Conservation (phyloP, 495 filamentous ascomycete species). For the Zalerion maritima region DNA sequence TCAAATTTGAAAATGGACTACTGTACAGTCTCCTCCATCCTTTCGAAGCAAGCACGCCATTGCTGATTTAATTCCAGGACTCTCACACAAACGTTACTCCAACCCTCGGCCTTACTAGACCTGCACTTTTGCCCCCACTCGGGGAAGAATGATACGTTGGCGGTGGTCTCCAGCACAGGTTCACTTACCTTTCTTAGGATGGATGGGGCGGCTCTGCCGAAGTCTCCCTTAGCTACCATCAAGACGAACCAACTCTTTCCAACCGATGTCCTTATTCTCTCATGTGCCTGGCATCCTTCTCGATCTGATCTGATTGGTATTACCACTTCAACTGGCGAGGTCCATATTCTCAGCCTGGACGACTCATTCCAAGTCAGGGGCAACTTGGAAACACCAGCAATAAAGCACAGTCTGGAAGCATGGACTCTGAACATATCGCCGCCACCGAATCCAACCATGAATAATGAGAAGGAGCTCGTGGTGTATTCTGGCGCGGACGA, state of each 20-base stretch:
- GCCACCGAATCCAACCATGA: conserved; percentile 1
- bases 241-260: conserved; percentile 16
- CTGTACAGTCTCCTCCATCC: no score
- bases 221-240: conserved; percentile 16
- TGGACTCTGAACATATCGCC: conserved; percentile 50
- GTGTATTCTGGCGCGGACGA: conserved; percentile 63
- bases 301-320: conserved; percentile 36
- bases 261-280: conserved; percentile 47
- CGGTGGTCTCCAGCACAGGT: conserved; percentile 60
- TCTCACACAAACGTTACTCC: conserved; percentile 33
- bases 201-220: conserved; percentile 9
- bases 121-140: conserved; percentile 57
- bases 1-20: conserved; percentile 31
- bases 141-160: conserved; percentile 37
- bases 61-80: conserved; percentile 16
- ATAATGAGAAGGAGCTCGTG: conserved; percentile 6
- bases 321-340: conserved; percentile 53
- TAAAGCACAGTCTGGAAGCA: conserved; percentile 41
- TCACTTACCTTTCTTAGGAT: conserved; percentile 48
- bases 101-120: conserved; percentile 66
- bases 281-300: conserved; percentile 55
- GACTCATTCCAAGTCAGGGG: conserved; percentile 12
- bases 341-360: conserved; percentile 32
- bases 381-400: conserved; percentile 14
- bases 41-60: no score